These are phyloP conservation scores for Prosopis cineraria DNA, from an alignment of 306 rosid species.

Conservation along the genomic window DNA sequence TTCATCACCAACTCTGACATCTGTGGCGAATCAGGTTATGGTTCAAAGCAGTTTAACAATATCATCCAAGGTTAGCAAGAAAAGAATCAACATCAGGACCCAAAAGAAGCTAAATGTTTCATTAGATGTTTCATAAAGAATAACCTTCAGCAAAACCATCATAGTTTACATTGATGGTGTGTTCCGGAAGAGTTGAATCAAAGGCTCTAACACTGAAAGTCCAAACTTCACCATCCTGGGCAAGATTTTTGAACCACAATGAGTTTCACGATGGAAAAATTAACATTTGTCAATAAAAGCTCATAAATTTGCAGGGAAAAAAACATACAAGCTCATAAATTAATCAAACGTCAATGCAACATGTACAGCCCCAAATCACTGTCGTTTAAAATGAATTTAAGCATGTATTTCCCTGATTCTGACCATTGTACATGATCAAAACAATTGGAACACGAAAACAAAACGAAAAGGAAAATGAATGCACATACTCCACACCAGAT, in stretches of 20 bases:
- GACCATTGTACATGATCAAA: neutral
- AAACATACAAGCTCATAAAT: neutral
- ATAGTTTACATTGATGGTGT: conserved; percentile 80
- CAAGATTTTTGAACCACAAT: conserved; percentile 11
- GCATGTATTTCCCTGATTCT: neutral
- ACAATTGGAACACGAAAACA: neutral
- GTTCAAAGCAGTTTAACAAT: conserved; percentile 3
- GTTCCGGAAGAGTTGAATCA: conserved; percentile 77
- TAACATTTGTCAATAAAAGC: neutral
- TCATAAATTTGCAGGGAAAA: neutral
- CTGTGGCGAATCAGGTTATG: conserved; percentile 45
- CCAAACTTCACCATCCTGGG: conserved; percentile 96
- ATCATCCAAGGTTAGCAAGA: neutral
- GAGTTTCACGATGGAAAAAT: conserved; percentile 5
- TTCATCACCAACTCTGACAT: conserved; percentile 92
- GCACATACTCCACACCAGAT: neutral
- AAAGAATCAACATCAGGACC: neutral
- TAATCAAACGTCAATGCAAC: neutral
- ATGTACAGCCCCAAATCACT: neutral
- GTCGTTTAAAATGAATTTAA: neutral
- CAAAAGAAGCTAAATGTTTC: neutral
- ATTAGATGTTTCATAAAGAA: conserved; percentile 12
- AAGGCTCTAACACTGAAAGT: conserved; percentile 95
- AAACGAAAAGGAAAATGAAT: neutral
- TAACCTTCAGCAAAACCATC: conserved; percentile 97